A percentile compares a stretch with the other conserved stretches of the same genome.
phyloP scores from a whole-genome alignment of 768 basidiomycete species.

The Panaeolus cyanescens region DNA sequence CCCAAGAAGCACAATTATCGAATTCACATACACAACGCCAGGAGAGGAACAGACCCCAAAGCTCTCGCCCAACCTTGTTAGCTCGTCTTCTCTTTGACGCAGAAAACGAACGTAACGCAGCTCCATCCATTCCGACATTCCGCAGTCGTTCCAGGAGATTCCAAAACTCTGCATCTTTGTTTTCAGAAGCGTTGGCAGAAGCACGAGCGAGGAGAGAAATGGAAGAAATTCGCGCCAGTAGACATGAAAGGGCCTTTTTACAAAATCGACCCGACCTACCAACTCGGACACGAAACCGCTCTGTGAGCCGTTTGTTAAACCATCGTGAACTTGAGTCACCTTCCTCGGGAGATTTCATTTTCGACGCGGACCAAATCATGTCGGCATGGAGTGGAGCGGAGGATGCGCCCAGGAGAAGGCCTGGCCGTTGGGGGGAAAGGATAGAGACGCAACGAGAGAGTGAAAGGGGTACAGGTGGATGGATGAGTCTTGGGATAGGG shows the following conservation, averaged over 20 bases:
- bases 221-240: not conserved
- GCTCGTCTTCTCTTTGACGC: not conserved
- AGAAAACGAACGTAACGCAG: not conserved
- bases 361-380: not conserved
- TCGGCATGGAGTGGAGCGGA: not conserved
- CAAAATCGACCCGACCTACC: not conserved
- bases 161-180: not conserved
- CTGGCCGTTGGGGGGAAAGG: not conserved
- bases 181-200: not conserved
- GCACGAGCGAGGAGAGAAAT: not conserved
- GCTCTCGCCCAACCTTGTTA: not conserved
- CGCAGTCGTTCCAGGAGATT: not conserved
- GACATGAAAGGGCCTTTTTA: not conserved
- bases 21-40: not conserved
- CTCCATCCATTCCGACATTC: not conserved
- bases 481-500: constrained; percentile 5
- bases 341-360: not conserved
- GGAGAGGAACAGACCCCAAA: not conserved
- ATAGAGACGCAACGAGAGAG: not conserved
- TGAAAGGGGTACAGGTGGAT: not conserved
- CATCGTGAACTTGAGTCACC: not conserved
- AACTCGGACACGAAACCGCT: not conserved
- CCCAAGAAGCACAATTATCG: not conserved
- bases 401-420: not conserved
- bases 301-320: not conserved